These are phyloP conservation scores for Diplodia sapinea DNA, from an alignment of 2,329 filamentous ascomycete genomes.

Conservation along the genomic window DNA sequence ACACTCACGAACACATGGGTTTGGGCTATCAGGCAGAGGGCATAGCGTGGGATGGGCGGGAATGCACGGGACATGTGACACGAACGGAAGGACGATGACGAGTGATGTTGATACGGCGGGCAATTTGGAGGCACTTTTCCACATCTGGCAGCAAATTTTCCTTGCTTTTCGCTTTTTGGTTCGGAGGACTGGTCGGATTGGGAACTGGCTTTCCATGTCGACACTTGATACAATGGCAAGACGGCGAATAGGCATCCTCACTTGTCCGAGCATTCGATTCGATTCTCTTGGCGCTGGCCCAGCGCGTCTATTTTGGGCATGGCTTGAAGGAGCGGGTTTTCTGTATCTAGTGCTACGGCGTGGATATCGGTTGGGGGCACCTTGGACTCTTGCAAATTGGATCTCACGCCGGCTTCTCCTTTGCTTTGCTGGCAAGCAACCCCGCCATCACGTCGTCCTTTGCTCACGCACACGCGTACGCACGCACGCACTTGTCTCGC, in stretches of 20 bases:
- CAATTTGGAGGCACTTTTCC: constrained; percentile 27
- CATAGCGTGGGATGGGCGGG: constrained; percentile 21
- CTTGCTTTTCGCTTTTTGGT: constrained; percentile 42
- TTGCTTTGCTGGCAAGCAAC: constrained; percentile 28
- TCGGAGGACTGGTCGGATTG: constrained; percentile 19
- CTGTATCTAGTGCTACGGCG: constrained; percentile 24
- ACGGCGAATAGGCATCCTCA: constrained; percentile 19
- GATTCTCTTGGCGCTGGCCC: constrained; percentile 18
- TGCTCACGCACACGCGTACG: constrained; percentile 12
- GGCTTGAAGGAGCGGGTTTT: constrained; percentile 8
- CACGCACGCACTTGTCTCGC: constrained; percentile 21
- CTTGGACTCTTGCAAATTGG: constrained; percentile 26
- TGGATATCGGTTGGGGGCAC: constrained; percentile 4
- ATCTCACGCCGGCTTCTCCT: constrained; percentile 28
- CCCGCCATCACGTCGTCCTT: constrained; percentile 26
- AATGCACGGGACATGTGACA: constrained; percentile 30
- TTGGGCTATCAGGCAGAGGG: constrained; percentile 20
- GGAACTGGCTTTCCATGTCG: constrained; percentile 23
- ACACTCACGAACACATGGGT: constrained; percentile 14
- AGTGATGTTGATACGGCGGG: constrained; percentile 32
- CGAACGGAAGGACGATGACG: constrained; percentile 30
- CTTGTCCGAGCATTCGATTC: constrained; percentile 2
- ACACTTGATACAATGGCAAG: constrained; percentile 15
- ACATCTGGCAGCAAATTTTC: constrained; percentile 44
- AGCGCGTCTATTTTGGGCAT: constrained; percentile 20